These are phyloP conservation scores for Plectosphaerella sp. DNA, from an alignment of 2,329 filamentous ascomycete genomes.

Conservation along the genomic window DNA sequence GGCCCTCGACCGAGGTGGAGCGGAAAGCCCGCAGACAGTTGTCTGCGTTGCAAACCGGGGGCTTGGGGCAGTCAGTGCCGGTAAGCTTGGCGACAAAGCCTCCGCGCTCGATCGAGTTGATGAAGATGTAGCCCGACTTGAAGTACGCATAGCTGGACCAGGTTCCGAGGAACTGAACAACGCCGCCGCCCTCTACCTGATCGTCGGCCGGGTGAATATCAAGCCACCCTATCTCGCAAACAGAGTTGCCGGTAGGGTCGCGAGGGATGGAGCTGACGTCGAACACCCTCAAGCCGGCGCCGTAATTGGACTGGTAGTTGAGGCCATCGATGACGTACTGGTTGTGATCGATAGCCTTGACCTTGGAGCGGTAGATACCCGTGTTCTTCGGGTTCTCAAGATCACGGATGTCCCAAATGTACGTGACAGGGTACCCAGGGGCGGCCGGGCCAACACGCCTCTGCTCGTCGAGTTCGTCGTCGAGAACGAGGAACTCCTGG, in stretches of 20 bases:
- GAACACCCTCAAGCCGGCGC: conserved; percentile 36
- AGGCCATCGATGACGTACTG: conserved; percentile 40
- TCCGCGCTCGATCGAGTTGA: conserved; percentile 49
- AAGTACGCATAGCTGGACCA: conserved; percentile 47
- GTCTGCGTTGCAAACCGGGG: conserved; percentile 23
- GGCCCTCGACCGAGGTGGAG: conserved; percentile 24
- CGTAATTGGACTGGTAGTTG: conserved; percentile 46
- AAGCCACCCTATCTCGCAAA: conserved; percentile 42
- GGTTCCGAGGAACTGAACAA: conserved; percentile 34
- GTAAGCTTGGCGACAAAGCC: conserved; percentile 39
- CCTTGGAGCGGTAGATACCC: conserved; percentile 34
- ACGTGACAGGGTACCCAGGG: conserved; percentile 41
- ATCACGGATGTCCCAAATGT: conserved; percentile 43
- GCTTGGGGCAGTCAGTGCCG: conserved; percentile 11
- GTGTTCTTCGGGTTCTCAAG: conserved; percentile 35
- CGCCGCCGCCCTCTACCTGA: conserved; percentile 25
- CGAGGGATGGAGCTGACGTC: conserved; percentile 23
- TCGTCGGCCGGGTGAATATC: conserved; percentile 49
- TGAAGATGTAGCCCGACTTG: conserved; percentile 41
- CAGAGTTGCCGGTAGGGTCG: conserved; percentile 29
- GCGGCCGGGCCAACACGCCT: conserved; percentile 31
- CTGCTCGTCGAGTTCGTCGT: conserved; percentile 49
- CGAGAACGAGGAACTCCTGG: conserved; percentile 42
- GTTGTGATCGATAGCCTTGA: conserved; percentile 41
- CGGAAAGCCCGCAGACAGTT: conserved; percentile 31